Evolutionary conservation across 2,329 filamentous ascomycete genomes (phyloP).

Genomic region (Aureobasidium sp.): DNA sequence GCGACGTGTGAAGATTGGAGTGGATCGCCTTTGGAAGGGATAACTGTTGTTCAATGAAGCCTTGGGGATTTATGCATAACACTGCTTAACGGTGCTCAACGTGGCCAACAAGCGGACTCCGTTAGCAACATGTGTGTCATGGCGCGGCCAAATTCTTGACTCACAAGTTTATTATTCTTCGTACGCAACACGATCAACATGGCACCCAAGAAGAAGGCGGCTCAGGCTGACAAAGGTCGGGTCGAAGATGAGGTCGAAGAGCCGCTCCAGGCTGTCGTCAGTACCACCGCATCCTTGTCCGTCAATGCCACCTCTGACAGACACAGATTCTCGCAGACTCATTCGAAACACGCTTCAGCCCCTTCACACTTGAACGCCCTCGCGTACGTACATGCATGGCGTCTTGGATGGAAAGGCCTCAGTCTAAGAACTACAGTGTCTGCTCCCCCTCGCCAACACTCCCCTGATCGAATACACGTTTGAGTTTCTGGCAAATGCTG

Average conservation of each 20-base stretch:
- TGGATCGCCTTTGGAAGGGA: neutral
- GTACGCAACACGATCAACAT: conserved; percentile 26
- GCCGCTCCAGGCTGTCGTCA: conserved; percentile 55
- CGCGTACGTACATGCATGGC: conserved; percentile 54
- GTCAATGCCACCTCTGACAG: too few relatives aligned
- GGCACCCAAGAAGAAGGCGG: conserved; percentile 44
- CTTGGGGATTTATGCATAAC: conserved; percentile 5
- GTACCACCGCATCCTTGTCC: too few relatives aligned
- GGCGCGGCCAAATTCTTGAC: conserved; percentile 2
- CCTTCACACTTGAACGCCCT: conserved; percentile 82
- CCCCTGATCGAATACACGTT: conserved; percentile 96
- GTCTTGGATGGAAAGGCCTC: neutral
- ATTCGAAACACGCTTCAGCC: conserved; percentile 85
- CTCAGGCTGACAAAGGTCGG: conserved; percentile 33
- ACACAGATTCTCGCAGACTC: conserved; percentile 80
- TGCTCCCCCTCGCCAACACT: conserved; percentile 85
- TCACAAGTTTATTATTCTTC: conserved; percentile 4
- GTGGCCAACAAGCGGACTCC: neutral
- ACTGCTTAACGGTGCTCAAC: neutral
- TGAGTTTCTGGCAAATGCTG: conserved; percentile 90
- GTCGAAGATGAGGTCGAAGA: conserved; percentile 55
- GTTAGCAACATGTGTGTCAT: conserved; percentile 3
- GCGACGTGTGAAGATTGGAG: neutral
- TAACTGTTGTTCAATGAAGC: neutral
- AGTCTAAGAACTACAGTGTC: conserved; percentile 55